A percentile compares a stretch with the other conserved stretches of the same genome.
Evolutionary conservation across 208 protist species (phyloP).

Genomic region (Crithidia sp.): DNA sequence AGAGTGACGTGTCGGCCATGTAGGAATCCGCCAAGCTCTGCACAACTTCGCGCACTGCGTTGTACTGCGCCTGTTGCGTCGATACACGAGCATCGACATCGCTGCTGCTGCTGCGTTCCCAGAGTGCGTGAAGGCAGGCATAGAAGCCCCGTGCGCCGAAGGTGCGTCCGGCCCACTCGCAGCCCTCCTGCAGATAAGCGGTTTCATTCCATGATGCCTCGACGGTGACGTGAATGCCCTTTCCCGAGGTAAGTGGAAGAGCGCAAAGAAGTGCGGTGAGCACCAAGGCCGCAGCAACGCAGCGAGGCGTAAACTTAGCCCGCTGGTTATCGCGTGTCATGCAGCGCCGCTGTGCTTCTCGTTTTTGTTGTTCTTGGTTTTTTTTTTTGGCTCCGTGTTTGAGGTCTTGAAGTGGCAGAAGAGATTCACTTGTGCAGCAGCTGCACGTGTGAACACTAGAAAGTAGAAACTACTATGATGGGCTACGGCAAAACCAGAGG

Average conservation of each 20-base stretch:
- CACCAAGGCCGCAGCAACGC: conserved; percentile 9
- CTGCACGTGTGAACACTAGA: too few species aligned
- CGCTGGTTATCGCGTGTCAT: too few species aligned
- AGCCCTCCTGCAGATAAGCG: conserved; percentile 63
- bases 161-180: conserved; percentile 51
- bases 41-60: conserved; percentile 24
- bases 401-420: too few species aligned
- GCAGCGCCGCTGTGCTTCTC: not conserved
- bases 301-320: too few species aligned
- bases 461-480: too few species aligned
- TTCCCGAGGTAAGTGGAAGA: conserved; percentile 9
- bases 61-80: conserved; percentile 51
- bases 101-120: conserved; percentile 1
- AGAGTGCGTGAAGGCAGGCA: conserved; percentile 48
- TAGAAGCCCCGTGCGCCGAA: conserved; percentile 43
- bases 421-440: too few species aligned
- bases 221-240: conserved; percentile 51
- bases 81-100: conserved; percentile 19
- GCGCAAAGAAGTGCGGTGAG: not conserved
- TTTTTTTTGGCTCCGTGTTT: not conserved
- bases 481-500: too few species aligned
- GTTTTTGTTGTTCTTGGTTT: not conserved
- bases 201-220: conserved; percentile 75
- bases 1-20: conserved; percentile 25
- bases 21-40: conserved; percentile 11